Percentiles rank a stretch among this genome's conserved stretches.
phyloP scores from a whole-genome alignment of 148 eudicot genomes.

The Nepenthes gracilis region DNA sequence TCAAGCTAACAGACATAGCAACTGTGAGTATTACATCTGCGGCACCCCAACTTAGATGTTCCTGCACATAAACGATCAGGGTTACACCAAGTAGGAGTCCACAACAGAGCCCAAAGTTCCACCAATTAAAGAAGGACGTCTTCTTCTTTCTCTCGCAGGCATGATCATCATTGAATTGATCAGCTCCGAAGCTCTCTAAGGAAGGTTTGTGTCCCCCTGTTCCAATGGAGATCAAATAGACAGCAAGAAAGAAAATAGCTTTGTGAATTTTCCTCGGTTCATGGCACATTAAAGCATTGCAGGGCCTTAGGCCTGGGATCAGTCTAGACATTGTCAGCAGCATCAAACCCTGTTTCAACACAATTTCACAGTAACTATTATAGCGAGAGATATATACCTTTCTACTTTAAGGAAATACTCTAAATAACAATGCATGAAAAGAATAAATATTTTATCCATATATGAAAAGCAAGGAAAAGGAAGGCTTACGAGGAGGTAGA shows the following conservation, averaged over 20 bases:
- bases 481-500: conserved; percentile 48
- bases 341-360: conserved; percentile 40
- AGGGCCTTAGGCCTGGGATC: conserved; percentile 49
- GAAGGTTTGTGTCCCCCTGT: conserved; percentile 85
- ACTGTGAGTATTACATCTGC: conserved; percentile 36
- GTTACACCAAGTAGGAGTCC: conserved; percentile 68
- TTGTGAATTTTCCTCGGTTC: conserved; percentile 34
- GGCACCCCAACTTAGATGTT: conserved; percentile 49
- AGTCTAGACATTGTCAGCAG: conserved; percentile 46
- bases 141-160: conserved; percentile 42
- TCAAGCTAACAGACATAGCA: conserved; percentile 33
- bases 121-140: conserved; percentile 84
- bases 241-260: conserved; percentile 44
- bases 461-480: not conserved
- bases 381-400: not conserved
- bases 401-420: not conserved
- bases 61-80: conserved; percentile 65
- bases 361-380: not conserved
- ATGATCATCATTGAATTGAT: conserved; percentile 71
- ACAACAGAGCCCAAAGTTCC: conserved; percentile 52
- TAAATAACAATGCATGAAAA: not conserved
- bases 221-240: conserved; percentile 56
- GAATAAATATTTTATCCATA: not conserved
- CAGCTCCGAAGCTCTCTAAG: conserved; percentile 80
- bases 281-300: conserved; percentile 22